These are phyloP conservation scores for Musa schizocarpa DNA, from an alignment of 176 grass and related monocot species.

Conservation along the genomic window DNA sequence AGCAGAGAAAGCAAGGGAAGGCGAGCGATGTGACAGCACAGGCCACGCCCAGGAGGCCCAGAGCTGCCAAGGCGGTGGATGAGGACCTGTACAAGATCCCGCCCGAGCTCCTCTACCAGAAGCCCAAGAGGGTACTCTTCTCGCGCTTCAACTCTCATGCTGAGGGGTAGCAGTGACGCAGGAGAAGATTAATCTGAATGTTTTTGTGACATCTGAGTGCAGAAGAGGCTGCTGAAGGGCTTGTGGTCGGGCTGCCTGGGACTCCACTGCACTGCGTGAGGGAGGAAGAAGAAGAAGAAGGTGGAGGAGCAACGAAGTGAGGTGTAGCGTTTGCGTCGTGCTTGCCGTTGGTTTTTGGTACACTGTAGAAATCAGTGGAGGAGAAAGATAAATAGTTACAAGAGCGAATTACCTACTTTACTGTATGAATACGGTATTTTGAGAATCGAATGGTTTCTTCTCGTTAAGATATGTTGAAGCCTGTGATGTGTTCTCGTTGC, in stretches of 20 bases:
- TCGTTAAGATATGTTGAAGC: no score
- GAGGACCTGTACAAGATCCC: constrained; percentile 64
- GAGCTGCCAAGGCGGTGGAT: constrained; percentile 30
- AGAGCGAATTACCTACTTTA: no score
- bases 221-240: constrained; percentile 43
- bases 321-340: no score
- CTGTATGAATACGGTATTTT: no score
- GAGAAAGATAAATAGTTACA: no score
- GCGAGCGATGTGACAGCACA: neutral
- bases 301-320: no score
- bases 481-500: no score
- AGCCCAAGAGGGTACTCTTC: constrained; percentile 34
- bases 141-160: neutral
- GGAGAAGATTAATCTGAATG: neutral
- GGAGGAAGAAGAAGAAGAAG: neutral
- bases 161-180: neutral
- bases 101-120: constrained; percentile 28
- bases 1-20: neutral
- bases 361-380: no score
- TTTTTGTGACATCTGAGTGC: constrained; percentile 2
- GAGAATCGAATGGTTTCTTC: no score
- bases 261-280: constrained; percentile 47
- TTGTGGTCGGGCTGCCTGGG: constrained; percentile 53
- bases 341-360: no score
- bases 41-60: neutral